Conservation (phyloP, 768 basidiomycete genomes). For the Dioszegia crocea region DNA sequence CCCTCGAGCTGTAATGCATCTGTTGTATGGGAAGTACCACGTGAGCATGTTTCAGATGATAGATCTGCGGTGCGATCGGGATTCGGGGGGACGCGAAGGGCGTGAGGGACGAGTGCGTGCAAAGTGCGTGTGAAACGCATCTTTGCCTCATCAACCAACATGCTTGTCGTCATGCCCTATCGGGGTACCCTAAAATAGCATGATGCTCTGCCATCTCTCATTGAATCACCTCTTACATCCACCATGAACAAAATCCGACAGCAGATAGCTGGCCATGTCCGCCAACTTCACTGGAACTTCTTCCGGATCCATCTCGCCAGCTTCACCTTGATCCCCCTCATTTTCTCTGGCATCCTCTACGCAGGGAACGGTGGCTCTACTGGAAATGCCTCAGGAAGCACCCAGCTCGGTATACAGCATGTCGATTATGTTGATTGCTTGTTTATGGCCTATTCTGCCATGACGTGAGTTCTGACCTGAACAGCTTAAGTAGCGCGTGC, state of each 20-base stretch:
- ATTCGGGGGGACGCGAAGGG: no score
- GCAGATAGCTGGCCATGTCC: background rate
- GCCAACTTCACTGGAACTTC: conserved; percentile 18
- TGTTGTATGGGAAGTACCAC: no score
- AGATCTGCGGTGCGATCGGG: background rate
- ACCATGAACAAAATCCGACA: background rate
- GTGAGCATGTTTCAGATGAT: background rate
- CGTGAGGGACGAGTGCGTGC: no score
- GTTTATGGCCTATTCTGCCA: conserved; percentile 39
- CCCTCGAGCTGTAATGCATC: no score
- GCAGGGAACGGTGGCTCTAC: conserved; percentile 27
- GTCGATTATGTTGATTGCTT: conserved; percentile 32
- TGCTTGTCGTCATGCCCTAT: no score
- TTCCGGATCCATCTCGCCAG: conserved; percentile 21
- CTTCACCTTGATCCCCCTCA: conserved; percentile 24
- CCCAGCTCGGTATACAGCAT: conserved; percentile 14
- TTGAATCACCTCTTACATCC: no score
- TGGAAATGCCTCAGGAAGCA: conserved; percentile 22
- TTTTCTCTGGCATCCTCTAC: conserved; percentile 32
- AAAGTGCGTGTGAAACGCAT: no score
- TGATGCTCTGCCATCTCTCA: no score
- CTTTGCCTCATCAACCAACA: no score
- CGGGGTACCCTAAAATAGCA: no score
- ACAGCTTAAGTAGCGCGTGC: background rate
- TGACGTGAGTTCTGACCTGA: conserved; percentile 34